Percentiles rank a stretch among this genome's conserved stretches.
These are phyloP conservation scores for Voacanga thouarsii DNA, from an alignment of 257 asterid species.

Conservation along the genomic window DNA sequence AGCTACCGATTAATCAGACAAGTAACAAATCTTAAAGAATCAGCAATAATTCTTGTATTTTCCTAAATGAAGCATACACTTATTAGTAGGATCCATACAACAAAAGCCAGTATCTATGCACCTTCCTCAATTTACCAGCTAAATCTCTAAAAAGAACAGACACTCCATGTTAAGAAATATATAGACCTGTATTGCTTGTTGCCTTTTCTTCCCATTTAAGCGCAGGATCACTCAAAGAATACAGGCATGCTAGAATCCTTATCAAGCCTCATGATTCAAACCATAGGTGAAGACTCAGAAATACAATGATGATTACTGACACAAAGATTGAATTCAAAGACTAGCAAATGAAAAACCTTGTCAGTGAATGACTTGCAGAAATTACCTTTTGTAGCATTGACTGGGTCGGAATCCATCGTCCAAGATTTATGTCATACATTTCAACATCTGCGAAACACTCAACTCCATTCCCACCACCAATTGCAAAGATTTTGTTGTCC, in stretches of 20 bases:
- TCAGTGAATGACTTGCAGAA: neutral
- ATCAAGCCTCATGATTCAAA: neutral
- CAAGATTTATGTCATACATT: conserved; percentile 68
- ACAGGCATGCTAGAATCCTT: conserved; percentile 2
- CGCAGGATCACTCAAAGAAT: neutral
- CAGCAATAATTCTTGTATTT: neutral
- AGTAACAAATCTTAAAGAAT: neutral
- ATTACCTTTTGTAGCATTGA: conserved; percentile 78
- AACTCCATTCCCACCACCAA: conserved; percentile 81
- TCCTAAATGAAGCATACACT: neutral
- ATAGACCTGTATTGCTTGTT: neutral
- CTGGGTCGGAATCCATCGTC: conserved; percentile 73
- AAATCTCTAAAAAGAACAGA: neutral
- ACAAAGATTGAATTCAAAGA: neutral
- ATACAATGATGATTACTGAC: neutral
- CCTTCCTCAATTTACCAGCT: neutral
- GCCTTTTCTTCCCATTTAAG: neutral
- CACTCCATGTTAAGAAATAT: neutral
- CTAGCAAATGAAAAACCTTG: neutral
- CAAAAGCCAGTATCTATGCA: neutral
- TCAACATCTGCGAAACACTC: conserved; percentile 67
- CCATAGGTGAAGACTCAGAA: neutral
- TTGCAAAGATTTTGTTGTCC: conserved; percentile 62
- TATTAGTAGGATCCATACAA: neutral
- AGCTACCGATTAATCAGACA: neutral